Conservation (phyloP, 345 rosid genomes). For the Crucihimalaya himalaica region DNA sequence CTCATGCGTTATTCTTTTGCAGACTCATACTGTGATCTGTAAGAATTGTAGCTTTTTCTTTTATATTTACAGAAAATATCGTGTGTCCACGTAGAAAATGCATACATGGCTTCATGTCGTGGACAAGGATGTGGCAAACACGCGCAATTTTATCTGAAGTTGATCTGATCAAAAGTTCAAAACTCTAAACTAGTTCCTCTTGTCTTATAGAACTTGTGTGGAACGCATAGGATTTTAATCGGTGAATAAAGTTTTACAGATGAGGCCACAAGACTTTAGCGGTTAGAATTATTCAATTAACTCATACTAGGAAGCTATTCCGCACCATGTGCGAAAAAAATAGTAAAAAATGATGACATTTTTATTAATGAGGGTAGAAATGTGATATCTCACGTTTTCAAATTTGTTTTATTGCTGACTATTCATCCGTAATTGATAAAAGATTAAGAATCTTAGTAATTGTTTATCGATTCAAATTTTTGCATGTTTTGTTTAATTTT, state of each 20-base stretch:
- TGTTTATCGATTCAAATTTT: too few species aligned
- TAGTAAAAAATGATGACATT: too few species aligned
- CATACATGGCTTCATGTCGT: constrained; percentile 14
- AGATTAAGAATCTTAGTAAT: too few species aligned
- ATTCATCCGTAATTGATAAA: too few species aligned
- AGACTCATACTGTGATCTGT: constrained; percentile 5
- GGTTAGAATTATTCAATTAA: background rate
- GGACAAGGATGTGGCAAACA: constrained; percentile 30
- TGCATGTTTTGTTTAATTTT: too few species aligned
- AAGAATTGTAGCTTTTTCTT: constrained; percentile 22
- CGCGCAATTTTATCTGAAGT: constrained; percentile 32
- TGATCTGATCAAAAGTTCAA: constrained; percentile 2
- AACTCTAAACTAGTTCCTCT: constrained; percentile 9
- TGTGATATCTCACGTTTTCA: too few species aligned
- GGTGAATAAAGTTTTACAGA: background rate
- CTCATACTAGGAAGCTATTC: too few species aligned
- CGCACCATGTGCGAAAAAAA: too few species aligned
- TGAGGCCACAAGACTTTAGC: background rate
- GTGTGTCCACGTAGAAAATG: constrained; percentile 28
- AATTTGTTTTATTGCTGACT: too few species aligned
- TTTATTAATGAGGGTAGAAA: too few species aligned
- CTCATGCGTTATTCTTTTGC: constrained; percentile 35
- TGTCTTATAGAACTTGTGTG: constrained; percentile 16
- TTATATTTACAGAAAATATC: background rate
- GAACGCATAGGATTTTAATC: background rate